Base-by-base conservation (phyloP, 768 basidiomycete species). In the Mycena epipterygia region DNA sequence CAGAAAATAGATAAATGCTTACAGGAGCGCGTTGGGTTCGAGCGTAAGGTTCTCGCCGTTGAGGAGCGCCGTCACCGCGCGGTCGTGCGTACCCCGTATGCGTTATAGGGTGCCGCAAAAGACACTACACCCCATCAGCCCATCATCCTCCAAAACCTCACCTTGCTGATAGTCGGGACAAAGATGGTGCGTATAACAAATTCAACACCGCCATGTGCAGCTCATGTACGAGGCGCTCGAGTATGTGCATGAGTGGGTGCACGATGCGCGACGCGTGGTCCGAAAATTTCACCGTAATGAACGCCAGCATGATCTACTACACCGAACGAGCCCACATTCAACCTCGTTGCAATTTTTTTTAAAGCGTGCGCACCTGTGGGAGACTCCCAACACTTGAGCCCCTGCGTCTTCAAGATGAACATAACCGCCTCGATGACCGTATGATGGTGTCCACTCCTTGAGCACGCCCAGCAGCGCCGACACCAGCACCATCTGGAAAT, bases 401-500 rank as follows among this genome's bases (percentile, higher is more conserved):
- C 96, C 78, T 99, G 97, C 0, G 96, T 98, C 81, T 97, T 96
- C 88, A 98, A 99, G 66, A 99, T 99, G 56, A 95, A 93, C 95
- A 99, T 98, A 75, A 99, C 93, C 2, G 96, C 97, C 79, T 99
- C 96, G 64, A 99, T 96, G 44, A 96, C 97, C n/a, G 91, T 93
- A 75, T 98, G 93, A 76, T 99, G 97, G 73, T 95, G 92, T 65
- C 85, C 90, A 76, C 89, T 93, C 98, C 77, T 92, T 94, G 71
- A 99, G 81, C 66, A 99, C 93, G 44, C 90, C 87, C 37, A 99
- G 87, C 21, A 99, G 87, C 1, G 96, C 89, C 42, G 90, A 93
- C 76, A 99, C 94, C 39, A 97, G 97, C 8, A 97, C 95, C 14
- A 95, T 96, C 79, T 99, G 98, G 83, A 96, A 99, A 81, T 97